Percentiles rank a stretch among this genome's conserved stretches.
Conservation (phyloP, 2,329 filamentous ascomycete species). For the Pseudopyrenochaeta lycopersici region DNA sequence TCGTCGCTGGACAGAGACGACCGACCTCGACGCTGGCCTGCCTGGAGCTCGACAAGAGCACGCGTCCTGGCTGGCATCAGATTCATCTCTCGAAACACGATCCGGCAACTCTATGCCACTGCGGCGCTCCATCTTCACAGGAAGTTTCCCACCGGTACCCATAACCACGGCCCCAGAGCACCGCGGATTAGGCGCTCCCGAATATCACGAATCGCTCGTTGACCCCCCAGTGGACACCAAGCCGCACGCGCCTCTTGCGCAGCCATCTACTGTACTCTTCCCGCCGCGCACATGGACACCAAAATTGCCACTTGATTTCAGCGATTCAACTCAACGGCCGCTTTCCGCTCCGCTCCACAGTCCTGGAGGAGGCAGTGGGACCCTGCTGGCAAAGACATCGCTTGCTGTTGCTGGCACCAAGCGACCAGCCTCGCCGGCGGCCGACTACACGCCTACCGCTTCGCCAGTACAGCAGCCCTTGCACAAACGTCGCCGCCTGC, state of each 20-base stretch:
- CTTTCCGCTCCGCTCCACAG: constrained; percentile 18
- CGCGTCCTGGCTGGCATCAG: constrained; percentile 18
- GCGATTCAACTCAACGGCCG: constrained; percentile 16
- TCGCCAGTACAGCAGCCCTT: constrained; percentile 42
- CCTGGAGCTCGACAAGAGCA: constrained; percentile 18
- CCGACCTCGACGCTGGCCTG: constrained; percentile 13
- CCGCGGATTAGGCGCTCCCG: not conserved
- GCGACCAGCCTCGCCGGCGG: constrained; percentile 17
- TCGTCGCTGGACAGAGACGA: not conserved
- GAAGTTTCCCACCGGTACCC: constrained; percentile 14
- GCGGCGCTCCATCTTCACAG: constrained; percentile 28
- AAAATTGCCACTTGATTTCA: constrained; percentile 18
- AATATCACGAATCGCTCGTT: constrained; percentile 1
- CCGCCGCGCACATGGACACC: constrained; percentile 26
- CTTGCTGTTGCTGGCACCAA: constrained; percentile 32
- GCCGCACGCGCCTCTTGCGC: constrained; percentile 7
- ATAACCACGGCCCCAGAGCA: constrained; percentile 9
- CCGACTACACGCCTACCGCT: constrained; percentile 1
- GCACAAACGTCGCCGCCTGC: constrained; percentile 46
- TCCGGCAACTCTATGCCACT: constrained; percentile 18
- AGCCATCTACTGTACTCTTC: constrained; percentile 1
- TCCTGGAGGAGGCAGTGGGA: constrained; percentile 6
- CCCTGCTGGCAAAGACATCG: constrained; percentile 18
- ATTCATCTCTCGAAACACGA: constrained; percentile 5
- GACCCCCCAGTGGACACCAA: constrained; percentile 1